Conservation (phyloP, 2,329 filamentous ascomycete species). For the Nothophaeocryptopus gaeumannii region DNA sequence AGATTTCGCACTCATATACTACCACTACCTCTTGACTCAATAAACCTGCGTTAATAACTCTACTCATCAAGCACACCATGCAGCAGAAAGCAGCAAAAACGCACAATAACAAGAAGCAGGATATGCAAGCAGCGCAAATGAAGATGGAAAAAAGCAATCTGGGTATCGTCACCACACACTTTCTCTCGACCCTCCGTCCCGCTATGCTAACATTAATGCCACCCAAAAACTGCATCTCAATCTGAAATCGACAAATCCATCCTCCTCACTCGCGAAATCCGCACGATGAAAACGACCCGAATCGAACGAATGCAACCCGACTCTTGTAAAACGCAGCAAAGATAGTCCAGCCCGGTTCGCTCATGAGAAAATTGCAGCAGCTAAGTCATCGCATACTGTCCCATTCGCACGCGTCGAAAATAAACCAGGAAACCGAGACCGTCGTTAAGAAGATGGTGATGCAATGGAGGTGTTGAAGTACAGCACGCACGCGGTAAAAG, state of each 20-base stretch:
- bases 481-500: too few species aligned
- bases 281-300: neutral
- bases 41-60: too few species aligned
- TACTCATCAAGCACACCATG: too few species aligned
- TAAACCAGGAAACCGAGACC: neutral
- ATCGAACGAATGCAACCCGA: conserved; percentile 1
- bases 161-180: conserved; percentile 22
- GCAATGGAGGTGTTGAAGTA: neutral
- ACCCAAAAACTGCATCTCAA: conserved; percentile 3
- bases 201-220: conserved; percentile 23
- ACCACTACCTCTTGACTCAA: too few species aligned
- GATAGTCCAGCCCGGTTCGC: neutral
- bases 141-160: conserved; percentile 16
- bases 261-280: too few species aligned
- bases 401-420: too few species aligned
- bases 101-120: neutral
- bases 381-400: neutral
- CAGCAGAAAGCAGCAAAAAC: neutral
- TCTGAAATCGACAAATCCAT: too few species aligned
- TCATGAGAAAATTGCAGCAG: neutral
- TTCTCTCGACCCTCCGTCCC: conserved; percentile 9
- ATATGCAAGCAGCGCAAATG: neutral
- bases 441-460: conserved; percentile 1
- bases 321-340: neutral
- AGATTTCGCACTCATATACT: too few species aligned